These are phyloP conservation scores for Xylariomycetidae sp. DNA, from an alignment of 2,329 filamentous ascomycete genomes.

Conservation along the genomic window DNA sequence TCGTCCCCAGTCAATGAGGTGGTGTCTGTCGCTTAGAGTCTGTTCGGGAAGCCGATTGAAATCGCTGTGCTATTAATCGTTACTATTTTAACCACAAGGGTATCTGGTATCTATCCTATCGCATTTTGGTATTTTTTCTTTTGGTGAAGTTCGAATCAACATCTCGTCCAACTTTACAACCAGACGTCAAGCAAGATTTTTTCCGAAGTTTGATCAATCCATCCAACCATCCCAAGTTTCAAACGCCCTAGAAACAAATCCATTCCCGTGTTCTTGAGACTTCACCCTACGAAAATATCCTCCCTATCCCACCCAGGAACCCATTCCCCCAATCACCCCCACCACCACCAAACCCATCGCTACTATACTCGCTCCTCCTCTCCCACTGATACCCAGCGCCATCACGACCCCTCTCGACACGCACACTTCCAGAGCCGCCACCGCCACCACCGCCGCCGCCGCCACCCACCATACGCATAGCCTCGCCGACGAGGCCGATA, in stretches of 20 bases:
- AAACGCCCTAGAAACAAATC: no score
- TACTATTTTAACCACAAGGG: constrained; percentile 4
- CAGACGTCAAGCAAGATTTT: no score
- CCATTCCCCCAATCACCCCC: constrained; percentile 26
- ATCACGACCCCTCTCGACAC: constrained; percentile 30
- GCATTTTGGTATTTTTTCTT: no score
- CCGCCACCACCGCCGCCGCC: constrained; percentile 20
- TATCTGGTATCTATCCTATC: no score
- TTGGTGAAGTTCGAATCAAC: no score
- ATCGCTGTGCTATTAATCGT: not conserved
- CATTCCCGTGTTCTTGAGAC: no score
- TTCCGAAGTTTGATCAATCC: no score
- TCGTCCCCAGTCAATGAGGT: no score
- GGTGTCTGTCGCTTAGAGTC: no score
- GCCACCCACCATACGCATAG: constrained; percentile 47
- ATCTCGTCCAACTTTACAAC: no score
- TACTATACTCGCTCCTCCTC: constrained; percentile 30
- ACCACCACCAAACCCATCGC: constrained; percentile 24
- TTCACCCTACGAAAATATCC: constrained; percentile 38
- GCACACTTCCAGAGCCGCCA: constrained; percentile 16
- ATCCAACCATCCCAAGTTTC: no score
- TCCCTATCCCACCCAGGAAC: constrained; percentile 32
- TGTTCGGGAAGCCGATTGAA: no score
- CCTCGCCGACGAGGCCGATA: constrained; percentile 49
- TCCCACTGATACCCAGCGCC: constrained; percentile 35